Percentiles rank a stretch among this genome's conserved stretches.
phyloP scores from a whole-genome alignment of 1,284 basidiomycete species.

The Tylopilus sp. region DNA sequence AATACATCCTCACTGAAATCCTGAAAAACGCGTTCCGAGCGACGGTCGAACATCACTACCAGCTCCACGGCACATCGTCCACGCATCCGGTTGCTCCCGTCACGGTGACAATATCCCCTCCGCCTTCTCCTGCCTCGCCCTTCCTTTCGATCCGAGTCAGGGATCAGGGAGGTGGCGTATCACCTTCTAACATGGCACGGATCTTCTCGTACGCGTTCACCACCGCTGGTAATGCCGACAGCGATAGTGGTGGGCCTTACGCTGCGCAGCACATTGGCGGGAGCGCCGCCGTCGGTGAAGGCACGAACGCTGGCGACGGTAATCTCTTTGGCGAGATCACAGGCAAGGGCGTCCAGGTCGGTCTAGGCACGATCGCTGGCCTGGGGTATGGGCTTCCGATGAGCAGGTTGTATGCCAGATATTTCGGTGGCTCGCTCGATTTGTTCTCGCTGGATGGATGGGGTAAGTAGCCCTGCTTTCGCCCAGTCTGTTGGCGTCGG shows the following conservation, averaged over 20 bases:
- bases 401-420: constrained; percentile 78
- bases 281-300: constrained; percentile 54
- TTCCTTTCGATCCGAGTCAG: constrained; percentile 78
- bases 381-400: constrained; percentile 84
- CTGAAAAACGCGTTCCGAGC: constrained; percentile 90
- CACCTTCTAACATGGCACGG: constrained; percentile 66
- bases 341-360: constrained; percentile 68
- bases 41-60: constrained; percentile 73
- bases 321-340: constrained; percentile 75
- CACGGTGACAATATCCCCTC: constrained; percentile 66
- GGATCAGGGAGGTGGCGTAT: constrained; percentile 84
- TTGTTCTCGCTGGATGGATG: constrained; percentile 76
- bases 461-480: constrained; percentile 47
- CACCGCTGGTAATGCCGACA: constrained; percentile 46
- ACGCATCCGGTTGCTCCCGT: constrained; percentile 56
- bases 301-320: constrained; percentile 45
- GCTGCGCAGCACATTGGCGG: constrained; percentile 71
- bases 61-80: constrained; percentile 37
- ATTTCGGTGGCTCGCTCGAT: constrained; percentile 77
- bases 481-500: background rate
- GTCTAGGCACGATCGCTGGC: constrained; percentile 61
- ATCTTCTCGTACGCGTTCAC: constrained; percentile 93
- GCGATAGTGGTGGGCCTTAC: constrained; percentile 64
- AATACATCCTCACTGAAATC: constrained; percentile 84
- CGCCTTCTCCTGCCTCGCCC: constrained; percentile 38